Base-by-base conservation (phyloP, 495 filamentous ascomycete species). In the Parathielavia hyrcaniae region DNA sequence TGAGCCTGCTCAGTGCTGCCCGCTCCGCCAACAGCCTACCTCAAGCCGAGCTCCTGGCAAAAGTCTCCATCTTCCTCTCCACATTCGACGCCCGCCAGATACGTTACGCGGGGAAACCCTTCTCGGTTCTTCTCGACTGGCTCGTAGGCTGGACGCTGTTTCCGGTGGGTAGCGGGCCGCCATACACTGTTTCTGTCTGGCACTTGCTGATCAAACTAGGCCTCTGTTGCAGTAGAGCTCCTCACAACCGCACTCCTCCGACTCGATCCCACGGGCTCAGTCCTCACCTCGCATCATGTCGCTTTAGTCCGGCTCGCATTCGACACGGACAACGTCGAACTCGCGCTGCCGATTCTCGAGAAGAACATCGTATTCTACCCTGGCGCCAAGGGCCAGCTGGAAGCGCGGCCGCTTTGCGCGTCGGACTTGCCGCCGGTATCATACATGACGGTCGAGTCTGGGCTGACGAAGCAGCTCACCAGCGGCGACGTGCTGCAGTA, bases 201-300 rank as follows among this genome's bases (percentile, higher is more conserved):
- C 40, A 11, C 30, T 38, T 14, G 34, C 35, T 59, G 22, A 59
- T 20, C 1, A 20, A 10, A 17, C 10, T 17, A 79, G 87, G 81
- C 86, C 12, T 69, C 76, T 4, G 68, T 83, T 44, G 86, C 83
- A 10, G 76, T 89, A 41, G 73, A 75, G 19, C 72, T 81, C 7
- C 74, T 91, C 30, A 72, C 81, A 41, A 75, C 81, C 52, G 86
- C 86, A 19, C 81, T 95, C 54, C 73, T 91, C 20, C 82, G 81
- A 61, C 75, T 95, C 14, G 87, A 93, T 59, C 83, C 86, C 12
- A 79, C 81, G n/a, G 82, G 81, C 45, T 80, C 80, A 17, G 80
- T 85, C 35, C 82, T 95, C 57, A 92, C 89, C 5, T 80, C 79
- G 2, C 76, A 75, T 44, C 90, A 95, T 60, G 63, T 86, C 26